Evolutionary conservation across 2,329 filamentous ascomycete species (phyloP).

Genomic region (Lizonia empirigonia): DNA sequence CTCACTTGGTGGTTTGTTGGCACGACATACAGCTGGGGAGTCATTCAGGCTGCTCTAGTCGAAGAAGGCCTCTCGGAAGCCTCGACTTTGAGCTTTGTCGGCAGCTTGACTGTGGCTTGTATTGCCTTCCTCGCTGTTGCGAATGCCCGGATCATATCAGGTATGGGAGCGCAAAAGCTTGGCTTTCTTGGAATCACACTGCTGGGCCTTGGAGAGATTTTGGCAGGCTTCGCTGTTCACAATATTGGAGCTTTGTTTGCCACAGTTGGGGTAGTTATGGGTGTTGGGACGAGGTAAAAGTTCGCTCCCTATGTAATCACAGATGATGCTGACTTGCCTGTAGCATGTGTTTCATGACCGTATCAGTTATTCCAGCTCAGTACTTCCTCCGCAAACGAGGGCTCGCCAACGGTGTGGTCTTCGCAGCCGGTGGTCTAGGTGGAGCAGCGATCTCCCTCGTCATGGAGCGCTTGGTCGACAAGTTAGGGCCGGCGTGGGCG

Average conservation of each 20-base stretch:
- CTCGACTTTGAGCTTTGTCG: constrained; percentile 64
- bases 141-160: too few relatives aligned
- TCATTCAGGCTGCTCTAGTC: constrained; percentile 64
- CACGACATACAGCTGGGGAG: constrained; percentile 64
- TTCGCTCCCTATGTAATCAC: constrained; percentile 55
- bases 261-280: too few relatives aligned
- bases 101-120: constrained; percentile 58
- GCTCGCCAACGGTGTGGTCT: constrained; percentile 38
- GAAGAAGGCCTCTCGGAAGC: constrained; percentile 53
- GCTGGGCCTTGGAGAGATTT: too few relatives aligned
- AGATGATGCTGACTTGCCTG: constrained; percentile 50
- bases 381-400: constrained; percentile 36
- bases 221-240: too few relatives aligned
- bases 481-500: constrained; percentile 35
- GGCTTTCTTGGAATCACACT: constrained; percentile 56
- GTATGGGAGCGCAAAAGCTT: too few relatives aligned
- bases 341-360: constrained; percentile 36
- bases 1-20: constrained; percentile 60
- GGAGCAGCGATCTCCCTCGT: constrained; percentile 32
- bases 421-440: constrained; percentile 37
- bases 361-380: constrained; percentile 28
- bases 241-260: too few relatives aligned
- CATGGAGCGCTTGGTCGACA: constrained; percentile 31
- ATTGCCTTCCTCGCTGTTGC: constrained; percentile 60
- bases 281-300: too few relatives aligned